Percentiles rank a stretch among this genome's conserved stretches.
phyloP scores from a whole-genome alignment of 1,139 yeast species.

The Protomyces inouyei region DNA sequence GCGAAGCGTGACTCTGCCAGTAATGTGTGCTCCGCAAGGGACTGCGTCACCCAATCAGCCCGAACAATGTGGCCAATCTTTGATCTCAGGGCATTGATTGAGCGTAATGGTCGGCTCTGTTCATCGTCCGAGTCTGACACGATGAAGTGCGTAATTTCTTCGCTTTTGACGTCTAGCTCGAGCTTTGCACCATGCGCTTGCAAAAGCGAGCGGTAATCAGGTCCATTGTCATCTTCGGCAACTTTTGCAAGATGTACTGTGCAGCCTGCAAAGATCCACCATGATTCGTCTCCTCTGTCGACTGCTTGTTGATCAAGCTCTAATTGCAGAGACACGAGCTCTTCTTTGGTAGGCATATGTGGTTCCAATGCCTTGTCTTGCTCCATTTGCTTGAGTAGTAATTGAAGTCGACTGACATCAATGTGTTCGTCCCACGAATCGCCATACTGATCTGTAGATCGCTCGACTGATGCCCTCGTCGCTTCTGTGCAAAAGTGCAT shows the following conservation, averaged over 20 bases:
- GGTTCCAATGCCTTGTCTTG: not conserved
- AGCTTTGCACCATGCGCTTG: not conserved
- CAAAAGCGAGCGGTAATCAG: not conserved
- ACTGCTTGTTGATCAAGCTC: constrained; percentile 2
- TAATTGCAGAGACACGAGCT: not conserved
- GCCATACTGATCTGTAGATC: constrained; percentile 37
- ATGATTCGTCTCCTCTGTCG: not conserved
- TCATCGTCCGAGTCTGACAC: not conserved
- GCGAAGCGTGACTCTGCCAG: not conserved
- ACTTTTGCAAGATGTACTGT: not conserved
- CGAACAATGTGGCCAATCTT: not conserved
- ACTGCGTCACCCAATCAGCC: not conserved
- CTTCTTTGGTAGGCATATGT: not conserved
- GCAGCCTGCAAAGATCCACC: not conserved
- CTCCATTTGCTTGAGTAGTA: constrained; percentile 28
- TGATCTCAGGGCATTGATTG: not conserved
- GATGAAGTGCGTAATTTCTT: not conserved
- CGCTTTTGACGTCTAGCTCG: not conserved
- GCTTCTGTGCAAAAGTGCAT: constrained; percentile 43
- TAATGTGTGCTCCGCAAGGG: not conserved
- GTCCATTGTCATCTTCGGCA: not conserved
- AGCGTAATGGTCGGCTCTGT: not conserved
- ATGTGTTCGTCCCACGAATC: constrained; percentile 36
- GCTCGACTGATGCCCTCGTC: constrained; percentile 34
- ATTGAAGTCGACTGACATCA: constrained; percentile 29